These are phyloP conservation scores for Phylloporus sp. DNA, from an alignment of 768 basidiomycete species.

Conservation along the genomic window DNA sequence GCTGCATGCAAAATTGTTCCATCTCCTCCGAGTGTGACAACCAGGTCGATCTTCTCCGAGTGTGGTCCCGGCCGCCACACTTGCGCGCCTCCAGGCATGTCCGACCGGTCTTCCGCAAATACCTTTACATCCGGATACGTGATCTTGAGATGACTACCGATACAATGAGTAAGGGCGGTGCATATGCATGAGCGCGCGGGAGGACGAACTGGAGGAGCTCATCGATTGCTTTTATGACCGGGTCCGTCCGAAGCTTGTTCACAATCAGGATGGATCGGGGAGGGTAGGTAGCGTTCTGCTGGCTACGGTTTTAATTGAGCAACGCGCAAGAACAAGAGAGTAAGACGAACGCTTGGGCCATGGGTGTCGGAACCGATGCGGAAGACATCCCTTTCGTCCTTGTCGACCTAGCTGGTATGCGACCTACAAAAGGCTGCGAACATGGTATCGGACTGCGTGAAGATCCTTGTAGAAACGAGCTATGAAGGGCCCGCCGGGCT, in stretches of 20 bases:
- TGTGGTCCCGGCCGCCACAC: constrained; percentile 56
- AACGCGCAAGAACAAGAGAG: constrained; percentile 2
- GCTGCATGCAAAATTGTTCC: constrained; percentile 94
- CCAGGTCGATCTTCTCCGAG: constrained; percentile 71
- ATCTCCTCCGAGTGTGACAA: constrained; percentile 91
- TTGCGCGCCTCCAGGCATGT: constrained; percentile 60
- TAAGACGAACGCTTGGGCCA: constrained; percentile 20
- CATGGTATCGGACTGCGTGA: neutral
- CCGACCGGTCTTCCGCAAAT: constrained; percentile 62
- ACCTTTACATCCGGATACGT: constrained; percentile 60
- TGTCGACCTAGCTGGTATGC: neutral
- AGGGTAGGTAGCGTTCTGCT: constrained; percentile 27
- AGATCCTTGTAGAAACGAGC: constrained; percentile 16
- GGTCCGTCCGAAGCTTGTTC: constrained; percentile 76
- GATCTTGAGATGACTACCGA: constrained; percentile 49
- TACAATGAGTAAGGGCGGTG: neutral
- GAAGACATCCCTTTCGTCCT: constrained; percentile 14
- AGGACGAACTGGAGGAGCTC: constrained; percentile 61
- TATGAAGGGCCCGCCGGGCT: constrained; percentile 21
- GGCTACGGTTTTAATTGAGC: constrained; percentile 29
- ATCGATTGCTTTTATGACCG: constrained; percentile 72
- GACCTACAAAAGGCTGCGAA: constrained; percentile 1
- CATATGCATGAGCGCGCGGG: neutral
- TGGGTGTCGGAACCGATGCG: constrained; percentile 3
- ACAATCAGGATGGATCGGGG: constrained; percentile 71